Base-by-base conservation (phyloP, 805 yeast species). In the Lachancea cidri region DNA sequence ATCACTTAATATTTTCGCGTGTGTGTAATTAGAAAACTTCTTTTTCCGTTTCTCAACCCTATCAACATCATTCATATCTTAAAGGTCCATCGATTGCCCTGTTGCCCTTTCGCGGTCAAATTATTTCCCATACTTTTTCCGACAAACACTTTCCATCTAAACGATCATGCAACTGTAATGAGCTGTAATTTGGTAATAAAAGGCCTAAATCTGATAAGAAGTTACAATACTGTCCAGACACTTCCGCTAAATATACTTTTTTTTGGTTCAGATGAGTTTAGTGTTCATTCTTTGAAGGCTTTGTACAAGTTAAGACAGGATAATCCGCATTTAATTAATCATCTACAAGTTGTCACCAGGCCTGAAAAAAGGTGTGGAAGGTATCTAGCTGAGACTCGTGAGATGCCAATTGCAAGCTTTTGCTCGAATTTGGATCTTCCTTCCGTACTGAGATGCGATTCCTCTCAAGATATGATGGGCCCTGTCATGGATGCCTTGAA, bases 201-300 rank as follows among this genome's bases (percentile, higher is more conserved):
- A n/a, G n/a, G 7, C 7, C 27, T 22, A 7, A 7, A 7, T 7
- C 27, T 22, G 9, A 7, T 7, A 7, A 22, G 27, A 22, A 22
- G 11, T 11, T 22, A 22, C 27, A 7, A 7, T 22, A 22, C 27
- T 11, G 11, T 7, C 14, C 14, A n/a, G n/a, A 29, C 13, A 18
- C 22, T 50, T 6, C 51, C 57, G 7, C 46, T 65, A 35, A 54
- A 55, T 29, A 48, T 86, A 7, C 85, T 87, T 1, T 84, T 77
- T 54, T 86, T 86, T 59, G 96, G 96, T 0, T 76, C 88, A 1
- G 96, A 86, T 55, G 60, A 58, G 17, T 86, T 86, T 60, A 79
- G 88, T 50, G 72, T 79, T 19, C 65, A 60, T 6, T 74, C 84
- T 3, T 65, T 86, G 14, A 53, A 60, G 6, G 65, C 64, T 13